Base-by-base conservation (phyloP, 176 grass and related monocot genomes). In the Cenchrus americanus region DNA sequence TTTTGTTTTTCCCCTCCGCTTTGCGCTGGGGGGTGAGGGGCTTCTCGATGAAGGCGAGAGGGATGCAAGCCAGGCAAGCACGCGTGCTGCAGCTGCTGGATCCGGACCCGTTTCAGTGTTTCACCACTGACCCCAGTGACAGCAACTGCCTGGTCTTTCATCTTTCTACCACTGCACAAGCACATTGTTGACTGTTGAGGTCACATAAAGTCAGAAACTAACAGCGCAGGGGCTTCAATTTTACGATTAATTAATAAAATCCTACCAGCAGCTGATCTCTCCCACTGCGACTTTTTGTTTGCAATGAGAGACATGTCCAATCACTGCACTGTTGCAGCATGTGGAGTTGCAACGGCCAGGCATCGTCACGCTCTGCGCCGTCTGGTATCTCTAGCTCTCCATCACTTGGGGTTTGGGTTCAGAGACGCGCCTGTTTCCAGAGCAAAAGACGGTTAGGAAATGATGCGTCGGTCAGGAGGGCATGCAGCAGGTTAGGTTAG, bases 31-130 rank as follows among this genome's bases (percentile, higher is more conserved):
- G 10, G 34, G 34, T n/a, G n/a, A n/a, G n/a, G 34, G 34, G 55
- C 76, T 86, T 80, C 66, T 87, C 34, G 49, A 14, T 61, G 85
- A 87, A 82, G 78, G 62, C 19, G 62, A 76, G 34, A 37, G 71
- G 78, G 71, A 61, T 62, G 23, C 48, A 32, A 51, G 23, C 48
- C 22, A 51, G 71, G 22, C 34, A 17, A 14, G 41, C 18, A 19
- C 60, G 61, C 48, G 26, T 68, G 70, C 52, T 55, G 42, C 46
- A 60, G 70, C 52, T 55, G 42, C 46, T 11, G 46, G 18, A 15
- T 5, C 60, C 19, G 48, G 61, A 23, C 59, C 43, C 42, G 59
- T 37, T 37, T 37, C 34, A 37, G 34, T 37, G 34, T 82, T 61
- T 76, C 79, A 62, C 72, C 72, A 62, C 72, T 41, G 72, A 77